phyloP scores from a whole-genome alignment of 768 basidiomycete genomes.

The Harrya chromipes region DNA sequence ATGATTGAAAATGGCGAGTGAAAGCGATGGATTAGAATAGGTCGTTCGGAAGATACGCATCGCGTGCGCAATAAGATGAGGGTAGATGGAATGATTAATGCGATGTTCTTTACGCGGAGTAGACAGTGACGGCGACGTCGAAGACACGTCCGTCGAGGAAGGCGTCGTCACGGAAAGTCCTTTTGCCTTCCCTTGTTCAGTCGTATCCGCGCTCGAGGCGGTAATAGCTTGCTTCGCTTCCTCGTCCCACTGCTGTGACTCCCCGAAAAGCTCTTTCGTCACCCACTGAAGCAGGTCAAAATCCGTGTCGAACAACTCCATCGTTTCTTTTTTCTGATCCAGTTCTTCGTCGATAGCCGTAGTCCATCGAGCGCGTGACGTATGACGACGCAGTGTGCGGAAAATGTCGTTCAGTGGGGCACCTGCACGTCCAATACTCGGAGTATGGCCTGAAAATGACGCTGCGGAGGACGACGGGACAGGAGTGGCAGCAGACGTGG shows the following conservation, averaged over 20 bases:
- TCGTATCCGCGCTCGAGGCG: conserved; percentile 7
- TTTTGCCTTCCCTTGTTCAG: not conserved
- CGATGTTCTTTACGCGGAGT: conserved; percentile 21
- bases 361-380: conserved; percentile 49
- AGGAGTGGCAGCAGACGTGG: not conserved
- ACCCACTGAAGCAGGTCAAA: conserved; percentile 74
- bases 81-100: conserved; percentile 65
- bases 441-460: conserved; percentile 3
- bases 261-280: conserved; percentile 61
- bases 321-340: conserved; percentile 69
- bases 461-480: not conserved
- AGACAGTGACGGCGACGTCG: not conserved
- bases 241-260: conserved; percentile 48
- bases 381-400: conserved; percentile 50
- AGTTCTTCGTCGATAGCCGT: conserved; percentile 51
- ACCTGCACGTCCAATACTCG: conserved; percentile 16
- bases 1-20: conserved; percentile 79
- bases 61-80: conserved; percentile 70
- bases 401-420: conserved; percentile 47
- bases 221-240: conserved; percentile 41
- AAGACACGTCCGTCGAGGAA: not conserved
- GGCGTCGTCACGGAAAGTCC: not conserved
- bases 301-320: conserved; percentile 68
- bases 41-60: conserved; percentile 78
- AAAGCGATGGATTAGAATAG: conserved; percentile 75